Evolutionary conservation across 2,329 filamentous ascomycete species (phyloP).

Genomic region (Ceratocystiopsis brevicomis): DNA sequence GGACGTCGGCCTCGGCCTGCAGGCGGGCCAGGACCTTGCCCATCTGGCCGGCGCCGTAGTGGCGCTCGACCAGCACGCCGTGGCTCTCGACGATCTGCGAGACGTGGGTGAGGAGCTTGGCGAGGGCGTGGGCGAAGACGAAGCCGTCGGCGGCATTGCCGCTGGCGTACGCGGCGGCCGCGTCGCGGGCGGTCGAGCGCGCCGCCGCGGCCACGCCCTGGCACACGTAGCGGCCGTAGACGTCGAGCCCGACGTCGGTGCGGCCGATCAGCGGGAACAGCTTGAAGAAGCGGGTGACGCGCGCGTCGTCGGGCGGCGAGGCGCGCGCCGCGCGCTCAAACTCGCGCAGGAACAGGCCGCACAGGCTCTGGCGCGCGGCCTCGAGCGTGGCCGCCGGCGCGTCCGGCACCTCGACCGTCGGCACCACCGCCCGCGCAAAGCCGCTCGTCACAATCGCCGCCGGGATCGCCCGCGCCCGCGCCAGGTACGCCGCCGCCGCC

Average conservation of each 20-base stretch:
- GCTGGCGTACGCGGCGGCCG: neutral
- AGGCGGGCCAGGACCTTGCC: constrained; percentile 78
- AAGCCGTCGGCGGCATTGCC: constrained; percentile 41
- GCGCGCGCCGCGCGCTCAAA: constrained; percentile 66
- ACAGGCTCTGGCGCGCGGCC: constrained; percentile 72
- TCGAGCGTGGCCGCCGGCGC: constrained; percentile 73
- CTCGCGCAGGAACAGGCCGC: constrained; percentile 76
- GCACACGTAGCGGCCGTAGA: constrained; percentile 91
- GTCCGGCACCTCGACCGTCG: constrained; percentile 88
- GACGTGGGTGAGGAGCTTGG: constrained; percentile 90
- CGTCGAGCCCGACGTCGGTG: constrained; percentile 74
- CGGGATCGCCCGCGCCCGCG: constrained; percentile 65
- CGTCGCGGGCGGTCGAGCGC: constrained; percentile 56
- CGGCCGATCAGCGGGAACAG: constrained; percentile 85
- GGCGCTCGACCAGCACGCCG: constrained; percentile 73
- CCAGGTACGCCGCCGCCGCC: constrained; percentile 76
- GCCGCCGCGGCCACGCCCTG: constrained; percentile 79
- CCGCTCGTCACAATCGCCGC: constrained; percentile 60
- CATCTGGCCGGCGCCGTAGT: constrained; percentile 90
- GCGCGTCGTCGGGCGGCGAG: constrained; percentile 60
- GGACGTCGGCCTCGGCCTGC: constrained; percentile 86
- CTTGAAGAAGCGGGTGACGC: constrained; percentile 94
- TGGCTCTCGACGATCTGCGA: constrained; percentile 91
- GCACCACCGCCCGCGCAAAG: constrained; percentile 84
- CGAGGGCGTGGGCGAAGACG: constrained; percentile 82